phyloP scores from a whole-genome alignment of 257 asterid species.

The Lycium ferocissimum region DNA sequence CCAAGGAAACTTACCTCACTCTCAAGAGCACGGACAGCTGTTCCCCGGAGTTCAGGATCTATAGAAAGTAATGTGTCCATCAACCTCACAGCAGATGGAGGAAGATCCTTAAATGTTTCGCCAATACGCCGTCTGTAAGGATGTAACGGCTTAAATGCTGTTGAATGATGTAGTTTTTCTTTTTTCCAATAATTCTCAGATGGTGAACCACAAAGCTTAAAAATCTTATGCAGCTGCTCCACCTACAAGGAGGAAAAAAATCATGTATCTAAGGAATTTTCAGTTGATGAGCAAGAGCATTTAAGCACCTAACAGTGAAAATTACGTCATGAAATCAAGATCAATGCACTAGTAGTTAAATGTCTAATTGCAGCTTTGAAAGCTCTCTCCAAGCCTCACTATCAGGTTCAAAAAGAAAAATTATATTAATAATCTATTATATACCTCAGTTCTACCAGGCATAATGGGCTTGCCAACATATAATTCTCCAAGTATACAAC shows the following conservation, averaged over 20 bases:
- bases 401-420: background rate
- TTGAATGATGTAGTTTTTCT: slow-evolving; percentile 70
- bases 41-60: slow-evolving; percentile 75
- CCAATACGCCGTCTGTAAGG: slow-evolving; percentile 73
- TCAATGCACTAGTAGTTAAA: background rate
- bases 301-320: background rate
- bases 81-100: slow-evolving; percentile 64
- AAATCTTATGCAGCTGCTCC: slow-evolving; percentile 88
- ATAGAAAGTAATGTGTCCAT: slow-evolving; percentile 81
- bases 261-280: background rate
- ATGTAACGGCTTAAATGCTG: slow-evolving; percentile 69
- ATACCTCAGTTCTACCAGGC: slow-evolving; percentile 98
- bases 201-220: slow-evolving; percentile 94
- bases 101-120: slow-evolving; percentile 72
- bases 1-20: slow-evolving; percentile 59
- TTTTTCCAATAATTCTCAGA: slow-evolving; percentile 85
- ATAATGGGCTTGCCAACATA: slow-evolving; percentile 85
- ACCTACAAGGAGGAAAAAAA: slow-evolving; percentile 55
- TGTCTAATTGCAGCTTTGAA: background rate
- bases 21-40: slow-evolving; percentile 74
- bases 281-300: background rate
- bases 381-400: background rate
- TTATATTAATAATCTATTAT: background rate
- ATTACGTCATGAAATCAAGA: background rate
- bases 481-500: slow-evolving; percentile 91